Percentiles rank a stretch among this genome's conserved stretches.
Conservation (phyloP, 345 rosid genomes). For the Orychophragmus violaceus region DNA sequence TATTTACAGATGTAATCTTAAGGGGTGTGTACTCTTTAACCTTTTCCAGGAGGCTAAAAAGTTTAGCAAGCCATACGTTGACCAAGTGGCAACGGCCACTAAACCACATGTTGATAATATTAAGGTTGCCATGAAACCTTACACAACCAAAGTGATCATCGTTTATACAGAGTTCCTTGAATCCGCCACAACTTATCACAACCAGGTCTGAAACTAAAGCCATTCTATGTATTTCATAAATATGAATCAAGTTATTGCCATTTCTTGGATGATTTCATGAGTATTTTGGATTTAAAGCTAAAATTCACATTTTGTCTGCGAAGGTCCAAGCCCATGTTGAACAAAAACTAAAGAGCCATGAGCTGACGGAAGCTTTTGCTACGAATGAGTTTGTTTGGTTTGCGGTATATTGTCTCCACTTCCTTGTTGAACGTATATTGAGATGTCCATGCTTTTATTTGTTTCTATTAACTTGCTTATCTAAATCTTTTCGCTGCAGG, state of each 20-base stretch:
- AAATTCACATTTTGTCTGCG: not conserved
- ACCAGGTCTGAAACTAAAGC: slow-evolving; percentile 47
- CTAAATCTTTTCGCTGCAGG: slow-evolving; percentile 39
- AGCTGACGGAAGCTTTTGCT: slow-evolving; percentile 78
- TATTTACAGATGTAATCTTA: not conserved
- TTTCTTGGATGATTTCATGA: not conserved
- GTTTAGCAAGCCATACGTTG: slow-evolving; percentile 88
- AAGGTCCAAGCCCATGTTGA: slow-evolving; percentile 70
- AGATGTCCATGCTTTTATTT: not conserved
- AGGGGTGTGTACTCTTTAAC: not conserved
- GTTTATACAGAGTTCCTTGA: slow-evolving; percentile 69
- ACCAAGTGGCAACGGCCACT: slow-evolving; percentile 67
- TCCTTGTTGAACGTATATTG: not conserved
- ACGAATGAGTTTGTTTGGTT: slow-evolving; percentile 93
- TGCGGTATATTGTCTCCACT: slow-evolving; percentile 41
- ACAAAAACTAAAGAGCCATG: slow-evolving; percentile 60
- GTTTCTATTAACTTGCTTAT: slow-evolving; percentile 1
- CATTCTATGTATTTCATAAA: not conserved
- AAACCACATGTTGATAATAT: slow-evolving; percentile 83
- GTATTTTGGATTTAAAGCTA: not conserved
- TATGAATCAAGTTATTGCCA: not conserved
- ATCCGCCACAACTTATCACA: slow-evolving; percentile 77
- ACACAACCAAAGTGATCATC: slow-evolving; percentile 56
- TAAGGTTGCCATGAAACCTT: slow-evolving; percentile 64
- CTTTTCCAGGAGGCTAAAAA: slow-evolving; percentile 70